A percentile compares a stretch with the other conserved stretches of the same genome.
Conservation (phyloP, 345 rosid species). For the Acer saccharum region DNA sequence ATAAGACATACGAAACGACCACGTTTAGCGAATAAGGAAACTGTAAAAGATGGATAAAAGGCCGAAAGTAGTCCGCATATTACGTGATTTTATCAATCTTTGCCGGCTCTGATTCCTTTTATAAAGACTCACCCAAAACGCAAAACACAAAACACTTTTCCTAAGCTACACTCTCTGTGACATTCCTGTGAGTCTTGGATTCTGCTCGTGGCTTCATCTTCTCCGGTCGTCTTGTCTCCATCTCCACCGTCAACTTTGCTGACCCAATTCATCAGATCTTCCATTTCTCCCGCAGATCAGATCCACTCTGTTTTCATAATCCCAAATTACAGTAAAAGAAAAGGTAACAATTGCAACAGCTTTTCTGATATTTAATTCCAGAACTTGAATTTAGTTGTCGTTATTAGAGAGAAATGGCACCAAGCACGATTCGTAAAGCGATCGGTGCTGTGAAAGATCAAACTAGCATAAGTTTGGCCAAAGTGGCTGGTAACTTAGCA, state of each 20-base stretch:
- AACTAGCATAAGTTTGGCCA: slow-evolving; percentile 90
- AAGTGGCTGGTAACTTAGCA: slow-evolving; percentile 87
- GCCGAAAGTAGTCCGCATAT: not conserved
- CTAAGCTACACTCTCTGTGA: too few species aligned
- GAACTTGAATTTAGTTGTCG: not conserved
- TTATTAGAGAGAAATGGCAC: slow-evolving; percentile 48
- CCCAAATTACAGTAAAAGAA: not conserved
- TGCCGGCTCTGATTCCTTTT: not conserved
- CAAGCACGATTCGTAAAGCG: slow-evolving; percentile 89
- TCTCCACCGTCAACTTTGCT: not conserved
- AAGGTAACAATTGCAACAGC: slow-evolving; percentile 4
- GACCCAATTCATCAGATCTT: slow-evolving; percentile 4
- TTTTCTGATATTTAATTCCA: not conserved
- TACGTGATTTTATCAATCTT: not conserved
- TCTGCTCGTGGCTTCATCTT: not conserved
- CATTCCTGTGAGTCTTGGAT: not conserved
- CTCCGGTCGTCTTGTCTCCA: not conserved
- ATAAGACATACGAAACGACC: not conserved
- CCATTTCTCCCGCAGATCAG: not conserved
- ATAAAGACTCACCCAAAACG: not conserved
- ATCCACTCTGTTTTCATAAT: not conserved
- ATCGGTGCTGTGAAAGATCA: slow-evolving; percentile 97
- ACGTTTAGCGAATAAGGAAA: not conserved
- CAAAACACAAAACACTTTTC: not conserved
- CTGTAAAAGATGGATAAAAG: too few species aligned